These are phyloP conservation scores for Chaetomium strumarium DNA, from an alignment of 2,329 filamentous ascomycete genomes.

Conservation along the genomic window DNA sequence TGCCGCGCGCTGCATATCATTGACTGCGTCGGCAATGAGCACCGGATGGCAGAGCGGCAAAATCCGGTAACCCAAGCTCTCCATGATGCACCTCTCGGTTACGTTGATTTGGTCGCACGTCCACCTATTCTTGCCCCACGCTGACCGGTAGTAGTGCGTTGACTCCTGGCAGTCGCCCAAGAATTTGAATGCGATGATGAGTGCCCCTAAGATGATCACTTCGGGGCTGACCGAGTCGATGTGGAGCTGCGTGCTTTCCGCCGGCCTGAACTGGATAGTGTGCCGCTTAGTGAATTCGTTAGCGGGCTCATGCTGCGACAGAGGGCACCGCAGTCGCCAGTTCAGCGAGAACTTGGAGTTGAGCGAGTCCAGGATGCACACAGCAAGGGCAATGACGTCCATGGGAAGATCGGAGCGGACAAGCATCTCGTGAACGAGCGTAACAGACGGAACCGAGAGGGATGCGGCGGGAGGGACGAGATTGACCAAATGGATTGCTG, in stretches of 20 bases:
- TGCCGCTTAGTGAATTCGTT: constrained; percentile 25
- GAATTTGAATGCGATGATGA: constrained; percentile 62
- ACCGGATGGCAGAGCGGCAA: constrained; percentile 53
- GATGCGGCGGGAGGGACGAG: constrained; percentile 60
- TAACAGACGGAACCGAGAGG: constrained; percentile 50
- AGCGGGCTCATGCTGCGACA: constrained; percentile 31
- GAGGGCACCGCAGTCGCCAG: constrained; percentile 56
- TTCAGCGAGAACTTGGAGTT: constrained; percentile 55
- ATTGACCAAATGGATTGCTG: constrained; percentile 60
- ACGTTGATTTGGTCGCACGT: constrained; percentile 56
- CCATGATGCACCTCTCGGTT: constrained; percentile 59
- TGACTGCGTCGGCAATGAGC: constrained; percentile 53
- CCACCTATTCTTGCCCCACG: constrained; percentile 53
- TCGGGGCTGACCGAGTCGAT: constrained; percentile 58
- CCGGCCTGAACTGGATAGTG: constrained; percentile 20
- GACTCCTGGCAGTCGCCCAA: constrained; percentile 52
- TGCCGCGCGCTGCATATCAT: constrained; percentile 58
- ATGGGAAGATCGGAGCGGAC: constrained; percentile 51
- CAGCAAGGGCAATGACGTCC: constrained; percentile 58
- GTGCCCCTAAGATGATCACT: constrained; percentile 55
- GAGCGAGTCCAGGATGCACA: constrained; percentile 61
- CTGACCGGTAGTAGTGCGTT: constrained; percentile 46
- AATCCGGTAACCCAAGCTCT: constrained; percentile 58
- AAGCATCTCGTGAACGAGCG: constrained; percentile 56
- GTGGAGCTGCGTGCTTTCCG: constrained; percentile 37